Percentiles rank a stretch among this genome's conserved stretches.
These are phyloP conservation scores for Sporobolomyces phaffii DNA, from an alignment of 768 basidiomycete genomes.

Conservation along the genomic window DNA sequence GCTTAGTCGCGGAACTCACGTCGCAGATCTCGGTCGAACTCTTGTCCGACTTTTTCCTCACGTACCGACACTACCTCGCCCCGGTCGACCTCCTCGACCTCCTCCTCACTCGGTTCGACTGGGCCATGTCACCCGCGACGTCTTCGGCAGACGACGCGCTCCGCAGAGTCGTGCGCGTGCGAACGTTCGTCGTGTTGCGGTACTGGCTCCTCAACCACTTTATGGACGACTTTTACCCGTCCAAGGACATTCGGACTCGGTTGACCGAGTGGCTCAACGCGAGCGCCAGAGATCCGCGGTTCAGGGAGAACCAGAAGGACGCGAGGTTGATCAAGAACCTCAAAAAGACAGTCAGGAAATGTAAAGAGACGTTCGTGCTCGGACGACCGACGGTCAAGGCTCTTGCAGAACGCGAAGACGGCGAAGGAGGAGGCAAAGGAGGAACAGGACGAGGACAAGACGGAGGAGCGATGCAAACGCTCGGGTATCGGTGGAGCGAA, in stretches of 20 bases:
- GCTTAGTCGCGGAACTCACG: slow-evolving; percentile 87
- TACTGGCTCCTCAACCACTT: slow-evolving; percentile 91
- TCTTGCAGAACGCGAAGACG: not conserved
- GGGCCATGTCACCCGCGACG: slow-evolving; percentile 60
- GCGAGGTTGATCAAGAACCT: slow-evolving; percentile 71
- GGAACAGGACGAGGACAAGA: not conserved
- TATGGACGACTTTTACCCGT: slow-evolving; percentile 74
- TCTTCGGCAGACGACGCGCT: slow-evolving; percentile 59
- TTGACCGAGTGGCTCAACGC: slow-evolving; percentile 76
- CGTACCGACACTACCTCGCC: slow-evolving; percentile 76
- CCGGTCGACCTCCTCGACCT: slow-evolving; percentile 73
- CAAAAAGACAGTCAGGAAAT: slow-evolving; percentile 75
- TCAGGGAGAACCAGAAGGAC: slow-evolving; percentile 60
- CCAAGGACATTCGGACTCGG: slow-evolving; percentile 62
- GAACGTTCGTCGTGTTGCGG: slow-evolving; percentile 82
- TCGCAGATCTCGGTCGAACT: slow-evolving; percentile 80
- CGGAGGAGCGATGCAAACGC: not conserved
- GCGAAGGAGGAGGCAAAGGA: no score
- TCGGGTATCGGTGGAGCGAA: slow-evolving; percentile 14
- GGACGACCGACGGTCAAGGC: not conserved
- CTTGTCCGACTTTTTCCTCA: slow-evolving; percentile 81
- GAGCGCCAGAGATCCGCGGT: slow-evolving; percentile 61
- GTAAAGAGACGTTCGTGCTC: slow-evolving; percentile 51
- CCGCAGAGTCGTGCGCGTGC: slow-evolving; percentile 70
- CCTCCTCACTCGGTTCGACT: slow-evolving; percentile 79